phyloP scores from a whole-genome alignment of 805 yeast species.

The Schwanniomyces polymorphus region DNA sequence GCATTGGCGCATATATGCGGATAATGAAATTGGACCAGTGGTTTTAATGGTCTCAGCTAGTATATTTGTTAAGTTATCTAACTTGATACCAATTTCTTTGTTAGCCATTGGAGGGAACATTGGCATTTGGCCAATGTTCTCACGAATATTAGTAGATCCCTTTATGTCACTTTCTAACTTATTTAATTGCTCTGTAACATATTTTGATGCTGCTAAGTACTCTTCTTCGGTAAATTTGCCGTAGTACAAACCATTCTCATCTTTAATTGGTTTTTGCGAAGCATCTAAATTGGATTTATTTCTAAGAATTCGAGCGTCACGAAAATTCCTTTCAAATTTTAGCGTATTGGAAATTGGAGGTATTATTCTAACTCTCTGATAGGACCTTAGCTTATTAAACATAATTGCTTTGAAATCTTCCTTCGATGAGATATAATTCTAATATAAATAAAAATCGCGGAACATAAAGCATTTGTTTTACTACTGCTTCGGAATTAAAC shows the following conservation, averaged over 20 bases:
- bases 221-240: slow-evolving; percentile 39
- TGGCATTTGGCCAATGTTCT: slow-evolving; percentile 34
- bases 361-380: background rate
- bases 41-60: slow-evolving; percentile 54
- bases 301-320: background rate
- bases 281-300: slow-evolving; percentile 1
- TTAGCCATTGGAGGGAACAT: slow-evolving; percentile 30
- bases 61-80: slow-evolving; percentile 32
- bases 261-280: slow-evolving; percentile 1
- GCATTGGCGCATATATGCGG: slow-evolving; percentile 79
- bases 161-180: slow-evolving; percentile 36
- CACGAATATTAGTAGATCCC: slow-evolving; percentile 34
- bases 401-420: no score
- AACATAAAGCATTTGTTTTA: background rate
- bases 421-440: background rate
- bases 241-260: slow-evolving; percentile 29
- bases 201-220: slow-evolving; percentile 37
- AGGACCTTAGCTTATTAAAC: background rate
- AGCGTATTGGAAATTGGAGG: background rate
- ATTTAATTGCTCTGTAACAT: slow-evolving; percentile 28
- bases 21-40: slow-evolving; percentile 75
- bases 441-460: background rate
- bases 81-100: slow-evolving; percentile 10
- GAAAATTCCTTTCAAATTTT: background rate
- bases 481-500: background rate